phyloP scores from a whole-genome alignment of 2,329 filamentous ascomycete genomes.

The Lachnellula hyalina region DNA sequence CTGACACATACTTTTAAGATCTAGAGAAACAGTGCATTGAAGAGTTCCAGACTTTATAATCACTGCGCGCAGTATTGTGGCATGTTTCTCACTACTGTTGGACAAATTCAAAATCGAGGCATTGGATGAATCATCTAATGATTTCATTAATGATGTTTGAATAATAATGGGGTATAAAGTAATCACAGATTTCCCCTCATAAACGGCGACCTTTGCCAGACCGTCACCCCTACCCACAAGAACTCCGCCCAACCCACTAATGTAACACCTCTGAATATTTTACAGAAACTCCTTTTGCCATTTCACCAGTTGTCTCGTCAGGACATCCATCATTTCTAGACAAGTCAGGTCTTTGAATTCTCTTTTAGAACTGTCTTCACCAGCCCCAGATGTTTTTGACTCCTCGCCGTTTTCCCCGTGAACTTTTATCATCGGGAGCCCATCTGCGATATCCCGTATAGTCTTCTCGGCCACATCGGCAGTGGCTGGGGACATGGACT shows the following conservation, averaged over 20 bases:
- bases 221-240: neutral
- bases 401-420: constrained; percentile 33
- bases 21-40: no score
- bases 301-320: constrained; percentile 35
- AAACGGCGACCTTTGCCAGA: neutral
- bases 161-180: constrained; percentile 2
- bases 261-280: neutral
- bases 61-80: no score
- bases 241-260: neutral
- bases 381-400: constrained; percentile 30
- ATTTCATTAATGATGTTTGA: neutral
- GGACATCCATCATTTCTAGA: constrained; percentile 36
- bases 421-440: constrained; percentile 31
- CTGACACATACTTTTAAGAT: no score
- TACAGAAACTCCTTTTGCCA: constrained; percentile 33
- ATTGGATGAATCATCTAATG: no score
- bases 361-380: constrained; percentile 30
- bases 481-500: constrained; percentile 40
- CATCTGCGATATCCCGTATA: constrained; percentile 31
- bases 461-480: constrained; percentile 34
- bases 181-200: neutral
- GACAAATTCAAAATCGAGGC: no score
- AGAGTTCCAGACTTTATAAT: no score
- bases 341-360: constrained; percentile 67
- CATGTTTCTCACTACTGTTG: no score